Conservation (phyloP, 805 yeast genomes). For the Starmerella bombicola region DNA sequence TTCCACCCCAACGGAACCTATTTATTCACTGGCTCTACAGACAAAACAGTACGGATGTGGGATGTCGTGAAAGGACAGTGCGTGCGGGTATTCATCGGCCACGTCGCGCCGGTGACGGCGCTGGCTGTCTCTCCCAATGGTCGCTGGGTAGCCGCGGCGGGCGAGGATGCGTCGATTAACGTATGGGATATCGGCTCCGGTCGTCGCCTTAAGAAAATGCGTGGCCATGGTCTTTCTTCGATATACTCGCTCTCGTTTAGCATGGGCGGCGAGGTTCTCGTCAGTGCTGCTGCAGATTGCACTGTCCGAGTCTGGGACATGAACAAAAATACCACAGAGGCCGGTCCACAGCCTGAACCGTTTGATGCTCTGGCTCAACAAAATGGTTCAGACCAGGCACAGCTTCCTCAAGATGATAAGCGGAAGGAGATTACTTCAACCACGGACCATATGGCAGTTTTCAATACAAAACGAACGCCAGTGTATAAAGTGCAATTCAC, state of each 20-base stretch:
- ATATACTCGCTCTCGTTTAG: slow-evolving; percentile 77
- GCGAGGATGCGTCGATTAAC: slow-evolving; percentile 79
- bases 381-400: slow-evolving; percentile 11
- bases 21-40: slow-evolving; percentile 88
- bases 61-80: slow-evolving; percentile 79
- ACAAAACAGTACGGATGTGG: slow-evolving; percentile 97
- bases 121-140: slow-evolving; percentile 94
- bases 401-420: slow-evolving; percentile 9
- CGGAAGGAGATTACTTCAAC: slow-evolving; percentile 68
- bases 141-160: slow-evolving; percentile 88
- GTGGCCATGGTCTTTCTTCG: slow-evolving; percentile 84
- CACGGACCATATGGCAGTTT: slow-evolving; percentile 83
- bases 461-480: slow-evolving; percentile 86
- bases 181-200: slow-evolving; percentile 95
- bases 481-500: slow-evolving; percentile 89
- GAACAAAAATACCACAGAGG: slow-evolving; percentile 69
- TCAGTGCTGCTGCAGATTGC: slow-evolving; percentile 85
- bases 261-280: slow-evolving; percentile 75
- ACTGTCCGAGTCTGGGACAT: slow-evolving; percentile 95
- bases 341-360: slow-evolving; percentile 70
- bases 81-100: slow-evolving; percentile 86
- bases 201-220: slow-evolving; percentile 74
- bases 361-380: slow-evolving; percentile 27
- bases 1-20: slow-evolving; percentile 96
- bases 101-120: slow-evolving; percentile 74